phyloP scores from a whole-genome alignment of 768 basidiomycete genomes.

The Polyporus arcularius region DNA sequence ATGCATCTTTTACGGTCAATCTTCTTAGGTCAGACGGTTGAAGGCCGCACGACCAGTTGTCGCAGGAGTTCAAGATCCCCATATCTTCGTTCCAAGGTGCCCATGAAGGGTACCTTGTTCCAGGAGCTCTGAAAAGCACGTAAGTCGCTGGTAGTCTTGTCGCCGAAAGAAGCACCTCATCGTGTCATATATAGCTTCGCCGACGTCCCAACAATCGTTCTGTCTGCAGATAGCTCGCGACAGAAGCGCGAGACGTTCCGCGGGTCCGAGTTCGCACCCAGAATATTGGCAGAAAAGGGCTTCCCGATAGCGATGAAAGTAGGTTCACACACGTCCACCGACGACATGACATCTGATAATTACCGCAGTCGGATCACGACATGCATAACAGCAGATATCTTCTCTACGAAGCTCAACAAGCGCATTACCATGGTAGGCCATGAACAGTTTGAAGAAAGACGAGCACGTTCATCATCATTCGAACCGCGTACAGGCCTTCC shows the following conservation, averaged over 20 bases:
- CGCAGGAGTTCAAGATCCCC: slow-evolving; percentile 84
- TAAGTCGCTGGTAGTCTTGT: slow-evolving; percentile 38
- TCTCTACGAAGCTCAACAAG: slow-evolving; percentile 83
- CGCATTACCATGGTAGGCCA: slow-evolving; percentile 65
- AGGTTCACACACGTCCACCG: slow-evolving; percentile 5
- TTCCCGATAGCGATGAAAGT: slow-evolving; percentile 79
- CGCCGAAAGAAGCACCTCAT: background rate
- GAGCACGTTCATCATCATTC: background rate
- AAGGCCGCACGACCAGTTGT: slow-evolving; percentile 44
- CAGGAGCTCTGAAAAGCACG: slow-evolving; percentile 69
- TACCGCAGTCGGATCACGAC: slow-evolving; percentile 63
- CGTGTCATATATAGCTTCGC: slow-evolving; percentile 45
- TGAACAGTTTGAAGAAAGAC: background rate
- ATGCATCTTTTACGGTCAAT: slow-evolving; percentile 23
- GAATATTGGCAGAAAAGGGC: slow-evolving; percentile 67
- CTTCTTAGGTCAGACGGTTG: no score
- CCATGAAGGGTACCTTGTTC: slow-evolving; percentile 81
- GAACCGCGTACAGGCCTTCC: slow-evolving; percentile 42
- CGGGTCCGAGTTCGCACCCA: slow-evolving; percentile 78
- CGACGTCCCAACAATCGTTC: slow-evolving; percentile 68
- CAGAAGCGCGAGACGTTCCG: slow-evolving; percentile 84
- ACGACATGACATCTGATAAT: background rate
- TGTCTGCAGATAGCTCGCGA: slow-evolving; percentile 63
- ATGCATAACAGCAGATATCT: slow-evolving; percentile 71
- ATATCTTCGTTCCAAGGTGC: slow-evolving; percentile 81